Conservation (phyloP, 139 green algal genomes). For the Coelastrella sp. region DNA sequence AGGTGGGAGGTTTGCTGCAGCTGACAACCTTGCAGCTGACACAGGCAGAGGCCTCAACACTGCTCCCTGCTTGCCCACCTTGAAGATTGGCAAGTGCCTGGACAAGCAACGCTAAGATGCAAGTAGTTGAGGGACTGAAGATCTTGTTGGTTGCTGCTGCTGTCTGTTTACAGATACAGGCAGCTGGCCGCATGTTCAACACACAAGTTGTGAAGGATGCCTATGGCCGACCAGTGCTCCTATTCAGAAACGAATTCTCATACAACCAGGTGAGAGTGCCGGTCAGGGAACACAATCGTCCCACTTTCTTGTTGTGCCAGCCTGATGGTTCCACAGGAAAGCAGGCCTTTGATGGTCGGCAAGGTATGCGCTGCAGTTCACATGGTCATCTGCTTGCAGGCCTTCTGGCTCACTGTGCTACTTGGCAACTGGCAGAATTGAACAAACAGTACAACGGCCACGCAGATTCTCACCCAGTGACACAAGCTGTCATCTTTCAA, state of each 20-base stretch:
- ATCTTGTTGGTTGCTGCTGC: slow-evolving; percentile 37
- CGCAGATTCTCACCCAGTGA: no score
- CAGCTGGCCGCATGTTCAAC: slow-evolving; percentile 80
- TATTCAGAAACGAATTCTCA: slow-evolving; percentile 83
- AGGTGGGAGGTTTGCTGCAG: neutral
- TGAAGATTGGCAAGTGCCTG: no score
- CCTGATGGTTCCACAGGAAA: no score
- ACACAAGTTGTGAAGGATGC: slow-evolving; percentile 74
- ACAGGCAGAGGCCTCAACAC: no score
- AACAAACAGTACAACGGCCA: no score
- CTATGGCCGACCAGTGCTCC: slow-evolving; percentile 76
- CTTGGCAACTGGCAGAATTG: no score
- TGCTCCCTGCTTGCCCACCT: no score
- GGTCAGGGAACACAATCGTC: neutral
- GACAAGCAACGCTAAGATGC: no score
- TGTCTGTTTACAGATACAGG: slow-evolving; percentile 36
- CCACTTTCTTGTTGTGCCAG: neutral
- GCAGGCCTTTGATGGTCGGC: no score
- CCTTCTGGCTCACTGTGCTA: neutral
- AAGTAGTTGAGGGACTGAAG: neutral
- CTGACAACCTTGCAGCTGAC: neutral
- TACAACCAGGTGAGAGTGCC: slow-evolving; percentile 58
- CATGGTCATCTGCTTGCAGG: neutral
- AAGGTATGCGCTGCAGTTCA: no score
- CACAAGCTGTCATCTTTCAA: no score